These are phyloP conservation scores for Sinapis alba DNA, from an alignment of 441 rosid genomes.

Conservation along the genomic window DNA sequence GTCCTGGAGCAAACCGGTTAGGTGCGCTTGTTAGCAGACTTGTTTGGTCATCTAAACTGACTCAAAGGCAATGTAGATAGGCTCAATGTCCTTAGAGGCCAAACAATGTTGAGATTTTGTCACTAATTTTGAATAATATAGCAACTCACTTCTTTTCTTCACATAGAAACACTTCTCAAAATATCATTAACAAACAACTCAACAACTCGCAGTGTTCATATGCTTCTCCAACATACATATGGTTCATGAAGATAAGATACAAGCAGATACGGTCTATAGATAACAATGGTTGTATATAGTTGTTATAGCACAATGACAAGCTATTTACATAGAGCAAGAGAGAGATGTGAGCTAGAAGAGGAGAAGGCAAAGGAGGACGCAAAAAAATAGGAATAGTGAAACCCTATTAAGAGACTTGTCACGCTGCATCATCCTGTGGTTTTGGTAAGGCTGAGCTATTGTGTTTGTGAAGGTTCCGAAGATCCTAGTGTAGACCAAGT, in stretches of 20 bases:
- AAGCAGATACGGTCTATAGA: background rate
- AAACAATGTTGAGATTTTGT: slow-evolving; percentile 15
- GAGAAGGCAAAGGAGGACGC: slow-evolving; percentile 69
- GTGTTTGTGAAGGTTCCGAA: slow-evolving; percentile 48
- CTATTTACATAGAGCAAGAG: slow-evolving; percentile 17
- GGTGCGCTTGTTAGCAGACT: slow-evolving; percentile 56
- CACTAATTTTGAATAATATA: slow-evolving; percentile 22
- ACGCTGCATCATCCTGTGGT: slow-evolving; percentile 65
- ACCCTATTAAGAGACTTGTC: slow-evolving; percentile 74
- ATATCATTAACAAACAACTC: background rate
- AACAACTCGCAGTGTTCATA: background rate
- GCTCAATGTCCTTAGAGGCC: slow-evolving; percentile 9
- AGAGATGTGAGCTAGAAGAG: slow-evolving; percentile 51
- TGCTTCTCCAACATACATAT: background rate
- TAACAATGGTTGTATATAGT: background rate
- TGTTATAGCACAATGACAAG: slow-evolving; percentile 13
- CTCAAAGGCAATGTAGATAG: slow-evolving; percentile 75
- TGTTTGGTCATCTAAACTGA: slow-evolving; percentile 44
- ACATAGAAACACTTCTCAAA: background rate
- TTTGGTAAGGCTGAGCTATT: slow-evolving; percentile 46
- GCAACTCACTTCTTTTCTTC: slow-evolving; percentile 5
- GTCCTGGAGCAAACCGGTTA: slow-evolving; percentile 81
- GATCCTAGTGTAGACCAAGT: slow-evolving; percentile 62
- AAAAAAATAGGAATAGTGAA: slow-evolving; percentile 74
- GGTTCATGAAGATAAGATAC: slow-evolving; percentile 6